Conservation (phyloP, 306 rosid genomes). For the Ormosia semicastrata region DNA sequence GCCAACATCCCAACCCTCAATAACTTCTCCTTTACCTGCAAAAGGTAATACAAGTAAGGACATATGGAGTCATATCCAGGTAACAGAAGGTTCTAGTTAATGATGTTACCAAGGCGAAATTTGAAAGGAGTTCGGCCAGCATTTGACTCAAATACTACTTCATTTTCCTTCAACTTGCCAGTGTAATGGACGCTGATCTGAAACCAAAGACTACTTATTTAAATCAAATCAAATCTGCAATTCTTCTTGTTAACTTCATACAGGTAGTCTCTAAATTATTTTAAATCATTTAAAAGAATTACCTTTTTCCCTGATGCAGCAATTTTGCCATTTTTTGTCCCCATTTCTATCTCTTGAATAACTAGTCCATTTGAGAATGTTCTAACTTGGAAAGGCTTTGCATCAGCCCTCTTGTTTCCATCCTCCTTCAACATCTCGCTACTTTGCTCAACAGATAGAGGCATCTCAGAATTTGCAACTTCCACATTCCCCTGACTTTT, state of each 20-base stretch:
- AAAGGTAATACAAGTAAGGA: conserved; percentile 29
- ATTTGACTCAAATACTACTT: conserved; percentile 52
- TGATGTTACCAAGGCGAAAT: conserved; percentile 77
- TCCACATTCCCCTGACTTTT: conserved; percentile 44
- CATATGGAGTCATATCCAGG: not conserved
- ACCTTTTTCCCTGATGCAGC: conserved; percentile 74
- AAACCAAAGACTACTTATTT: conserved; percentile 36
- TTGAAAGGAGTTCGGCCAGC: conserved; percentile 51
- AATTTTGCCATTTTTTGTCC: conserved; percentile 59
- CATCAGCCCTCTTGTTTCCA: conserved; percentile 27
- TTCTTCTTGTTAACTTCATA: not conserved
- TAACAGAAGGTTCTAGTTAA: not conserved
- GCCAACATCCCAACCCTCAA: conserved; percentile 75
- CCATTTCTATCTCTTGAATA: conserved; percentile 64
- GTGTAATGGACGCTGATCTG: conserved; percentile 68
- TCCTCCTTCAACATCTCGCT: conserved; percentile 14
- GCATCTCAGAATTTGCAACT: conserved; percentile 26
- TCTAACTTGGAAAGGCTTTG: conserved; percentile 43
- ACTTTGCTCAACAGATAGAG: conserved; percentile 37
- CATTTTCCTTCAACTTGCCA: conserved; percentile 68
- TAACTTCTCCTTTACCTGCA: conserved; percentile 68
- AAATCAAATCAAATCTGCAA: conserved; percentile 5
- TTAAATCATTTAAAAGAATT: conserved; percentile 28
- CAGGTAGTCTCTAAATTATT: not conserved
- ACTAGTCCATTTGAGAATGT: conserved; percentile 55